A percentile compares a stretch with the other conserved stretches of the same genome.
These are phyloP conservation scores for Amphirosellinia nigrospora DNA, from an alignment of 495 filamentous ascomycete species.

Conservation along the genomic window DNA sequence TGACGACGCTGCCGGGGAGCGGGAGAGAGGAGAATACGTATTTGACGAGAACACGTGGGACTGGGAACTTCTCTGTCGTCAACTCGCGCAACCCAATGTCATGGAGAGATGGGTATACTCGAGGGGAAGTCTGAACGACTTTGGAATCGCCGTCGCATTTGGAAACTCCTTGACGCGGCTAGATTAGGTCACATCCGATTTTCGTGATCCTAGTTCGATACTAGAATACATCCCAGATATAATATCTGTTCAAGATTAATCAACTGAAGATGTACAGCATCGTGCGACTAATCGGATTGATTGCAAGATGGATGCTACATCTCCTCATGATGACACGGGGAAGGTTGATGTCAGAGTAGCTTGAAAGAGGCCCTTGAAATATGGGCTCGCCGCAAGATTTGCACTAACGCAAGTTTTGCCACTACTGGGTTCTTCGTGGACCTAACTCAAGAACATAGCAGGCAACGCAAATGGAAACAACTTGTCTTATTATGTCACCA, in stretches of 20 bases:
- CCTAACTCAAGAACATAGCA: neutral
- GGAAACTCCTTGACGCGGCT: conserved; percentile 26
- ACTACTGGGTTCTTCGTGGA: neutral
- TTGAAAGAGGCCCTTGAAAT: neutral
- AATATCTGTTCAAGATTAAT: neutral
- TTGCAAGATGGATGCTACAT: neutral
- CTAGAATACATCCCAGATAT: neutral
- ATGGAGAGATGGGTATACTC: conserved; percentile 8
- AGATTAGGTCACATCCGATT: conserved; percentile 22
- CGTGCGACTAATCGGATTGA: neutral
- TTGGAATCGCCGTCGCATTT: conserved; percentile 34
- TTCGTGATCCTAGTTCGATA: neutral
- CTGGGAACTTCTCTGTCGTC: conserved; percentile 36
- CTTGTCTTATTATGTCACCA: neutral
- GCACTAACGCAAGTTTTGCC: neutral
- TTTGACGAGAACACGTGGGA: conserved; percentile 24
- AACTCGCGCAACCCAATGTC: conserved; percentile 26
- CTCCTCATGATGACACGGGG: neutral
- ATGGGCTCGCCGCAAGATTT: neutral
- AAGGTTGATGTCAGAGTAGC: neutral
- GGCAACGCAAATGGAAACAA: neutral
- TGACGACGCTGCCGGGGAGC: neutral
- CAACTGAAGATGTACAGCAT: neutral
- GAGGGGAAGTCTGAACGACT: neutral
- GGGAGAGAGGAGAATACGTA: neutral